Evolutionary conservation across 1,284 basidiomycete species (phyloP).

Genomic region (Ustilago nuda): DNA sequence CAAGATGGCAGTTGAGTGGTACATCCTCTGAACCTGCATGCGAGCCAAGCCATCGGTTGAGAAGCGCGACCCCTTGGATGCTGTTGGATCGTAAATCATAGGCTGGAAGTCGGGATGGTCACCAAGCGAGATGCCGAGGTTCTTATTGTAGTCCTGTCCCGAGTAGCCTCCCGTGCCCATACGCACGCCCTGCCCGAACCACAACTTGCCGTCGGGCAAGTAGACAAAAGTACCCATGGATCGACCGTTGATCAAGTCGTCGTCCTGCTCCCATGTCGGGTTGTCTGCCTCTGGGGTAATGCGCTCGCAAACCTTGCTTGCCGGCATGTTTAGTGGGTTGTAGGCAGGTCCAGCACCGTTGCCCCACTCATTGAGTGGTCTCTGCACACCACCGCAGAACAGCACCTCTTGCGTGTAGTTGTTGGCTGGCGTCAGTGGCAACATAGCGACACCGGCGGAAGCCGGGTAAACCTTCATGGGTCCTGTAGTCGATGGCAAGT

Average conservation of each 20-base stretch:
- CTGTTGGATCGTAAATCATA: conserved; percentile 78
- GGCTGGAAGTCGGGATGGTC: conserved; percentile 78
- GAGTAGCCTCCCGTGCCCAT: conserved; percentile 77
- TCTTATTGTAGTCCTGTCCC: conserved; percentile 75
- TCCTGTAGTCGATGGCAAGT: conserved; percentile 31
- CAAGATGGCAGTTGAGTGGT: conserved; percentile 80
- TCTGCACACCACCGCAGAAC: conserved; percentile 87
- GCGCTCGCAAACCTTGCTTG: conserved; percentile 56
- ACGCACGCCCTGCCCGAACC: conserved; percentile 59
- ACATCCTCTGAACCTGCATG: conserved; percentile 80
- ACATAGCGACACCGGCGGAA: conserved; percentile 87
- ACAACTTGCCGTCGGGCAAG: conserved; percentile 78
- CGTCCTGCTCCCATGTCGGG: conserved; percentile 49
- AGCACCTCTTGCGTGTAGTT: conserved; percentile 85
- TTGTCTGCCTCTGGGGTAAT: conserved; percentile 55
- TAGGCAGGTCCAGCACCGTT: conserved; percentile 51
- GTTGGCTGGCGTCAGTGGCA: conserved; percentile 88
- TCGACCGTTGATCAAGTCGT: conserved; percentile 53
- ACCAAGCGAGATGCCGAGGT: conserved; percentile 43
- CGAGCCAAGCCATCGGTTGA: conserved; percentile 75
- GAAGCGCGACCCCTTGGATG: conserved; percentile 76
- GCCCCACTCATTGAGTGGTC: conserved; percentile 57
- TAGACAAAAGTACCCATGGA: conserved; percentile 72
- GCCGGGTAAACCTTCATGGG: conserved; percentile 79
- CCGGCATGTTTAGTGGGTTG: conserved; percentile 40